Base-by-base conservation (phyloP, 768 basidiomycete species). In the Macrolepiota dolichaula region DNA sequence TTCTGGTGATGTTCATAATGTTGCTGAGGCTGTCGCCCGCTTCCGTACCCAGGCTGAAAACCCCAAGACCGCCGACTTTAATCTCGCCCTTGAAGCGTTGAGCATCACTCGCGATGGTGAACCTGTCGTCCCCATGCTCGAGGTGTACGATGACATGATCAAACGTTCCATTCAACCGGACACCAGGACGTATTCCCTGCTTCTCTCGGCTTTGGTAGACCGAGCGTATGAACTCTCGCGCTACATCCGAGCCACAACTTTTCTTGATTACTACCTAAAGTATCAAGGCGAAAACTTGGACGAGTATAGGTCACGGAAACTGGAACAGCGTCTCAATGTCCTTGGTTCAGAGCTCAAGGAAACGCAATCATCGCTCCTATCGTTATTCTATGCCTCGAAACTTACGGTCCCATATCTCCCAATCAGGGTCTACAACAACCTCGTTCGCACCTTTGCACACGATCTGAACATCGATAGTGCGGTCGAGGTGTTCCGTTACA, bases 91-190 rank as follows among this genome's bases (percentile, higher is more conserved):
- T 22, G 68, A 77, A 1, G 85, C 83, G 0, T 72, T 94, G 2
- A 66, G 77, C 38, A 67, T 72, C 35, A 74, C 80, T 54, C 79
- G 87, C 65, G 59, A 69, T 10, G 85, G 85, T 7, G 82, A 83
- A 63, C 83, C 85, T 5, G 77, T 92, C 32, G 72, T 78, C 0
- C 68, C 80, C 44, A 73, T 93, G 38, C 70, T 90, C 56, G 82
- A 86, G 52, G 79, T 86, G 2, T 96, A 95, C 75, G 83, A 91
- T 64, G 77, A 84, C 51, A 85, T 96, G 80, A 74, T 94, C 59
- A 74, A 79, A 27, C 78, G 74, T 32, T 81, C 83, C 17, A 70
- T 94, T 3, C 67, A 81, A 0, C 93, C 95, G 9, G 87, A 87
- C 54, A 59, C 74, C 12, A 65, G 70, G 47, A 93, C 91, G 0